Conservation (phyloP, 768 basidiomycete genomes). For the Lyophyllum decastes region DNA sequence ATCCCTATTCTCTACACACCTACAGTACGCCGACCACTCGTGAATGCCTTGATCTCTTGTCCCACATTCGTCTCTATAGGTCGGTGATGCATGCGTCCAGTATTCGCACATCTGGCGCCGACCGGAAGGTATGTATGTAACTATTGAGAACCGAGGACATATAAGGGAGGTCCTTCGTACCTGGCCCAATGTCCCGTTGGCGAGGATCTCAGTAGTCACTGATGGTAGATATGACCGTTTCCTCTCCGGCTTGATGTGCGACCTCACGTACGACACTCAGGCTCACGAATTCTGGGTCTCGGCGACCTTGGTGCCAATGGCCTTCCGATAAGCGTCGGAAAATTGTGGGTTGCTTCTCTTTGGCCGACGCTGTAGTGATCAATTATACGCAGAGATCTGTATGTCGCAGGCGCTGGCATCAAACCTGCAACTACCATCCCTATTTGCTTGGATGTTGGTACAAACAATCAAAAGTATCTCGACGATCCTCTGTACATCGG, state of each 20-base stretch:
- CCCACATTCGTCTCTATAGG: conserved; percentile 32
- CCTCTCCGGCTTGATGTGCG: conserved; percentile 23
- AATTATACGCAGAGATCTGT: conserved; percentile 49
- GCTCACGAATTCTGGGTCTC: conserved; percentile 74
- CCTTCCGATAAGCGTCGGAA: conserved; percentile 69
- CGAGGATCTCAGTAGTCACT: conserved; percentile 76
- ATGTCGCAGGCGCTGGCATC: conserved; percentile 72
- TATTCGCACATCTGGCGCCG: conserved; percentile 71
- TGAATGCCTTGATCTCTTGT: neutral
- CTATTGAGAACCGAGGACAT: conserved; percentile 65
- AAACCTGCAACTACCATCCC: conserved; percentile 57
- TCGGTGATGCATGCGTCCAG: conserved; percentile 72
- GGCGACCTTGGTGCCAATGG: conserved; percentile 51
- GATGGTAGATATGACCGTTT: conserved; percentile 46
- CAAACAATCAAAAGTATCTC: conserved; percentile 66
- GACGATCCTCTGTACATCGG: conserved; percentile 80
- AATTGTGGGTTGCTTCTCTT: conserved; percentile 47
- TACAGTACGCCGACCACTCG: conserved; percentile 42
- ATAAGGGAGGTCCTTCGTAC: conserved; percentile 56
- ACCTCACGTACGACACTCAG: conserved; percentile 26
- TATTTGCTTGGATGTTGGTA: conserved; percentile 75
- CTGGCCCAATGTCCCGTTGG: conserved; percentile 45
- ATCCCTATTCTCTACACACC: conserved; percentile 78
- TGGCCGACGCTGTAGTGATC: neutral
- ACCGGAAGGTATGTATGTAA: conserved; percentile 63